A percentile compares a stretch with the other conserved stretches of the same genome.
phyloP scores from a whole-genome alignment of 495 filamentous ascomycete genomes.

The Saxophila tyrrhenica region DNA sequence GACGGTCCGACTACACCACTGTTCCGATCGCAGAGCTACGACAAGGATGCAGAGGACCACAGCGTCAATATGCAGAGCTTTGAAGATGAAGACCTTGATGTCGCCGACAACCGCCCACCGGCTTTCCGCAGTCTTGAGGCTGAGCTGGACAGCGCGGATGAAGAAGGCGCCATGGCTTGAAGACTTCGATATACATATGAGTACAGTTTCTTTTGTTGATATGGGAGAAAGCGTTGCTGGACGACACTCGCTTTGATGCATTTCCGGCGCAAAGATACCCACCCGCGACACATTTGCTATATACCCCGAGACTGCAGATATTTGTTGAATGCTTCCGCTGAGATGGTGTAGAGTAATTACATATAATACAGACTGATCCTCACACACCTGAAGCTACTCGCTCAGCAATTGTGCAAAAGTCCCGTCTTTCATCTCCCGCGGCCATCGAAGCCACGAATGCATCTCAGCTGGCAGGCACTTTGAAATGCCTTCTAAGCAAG shows the following conservation, averaged over 20 bases:
- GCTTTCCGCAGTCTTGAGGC: conserved; percentile 17
- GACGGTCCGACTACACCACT: conserved; percentile 58
- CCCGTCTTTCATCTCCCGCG: not conserved
- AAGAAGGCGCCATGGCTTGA: not conserved
- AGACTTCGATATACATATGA: not conserved
- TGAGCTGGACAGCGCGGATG: conserved; percentile 6
- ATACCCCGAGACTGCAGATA: not conserved
- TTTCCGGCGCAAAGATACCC: conserved; percentile 1
- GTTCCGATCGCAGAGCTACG: conserved; percentile 28
- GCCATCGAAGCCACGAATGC: not conserved
- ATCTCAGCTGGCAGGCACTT: not conserved
- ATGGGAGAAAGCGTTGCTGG: not conserved
- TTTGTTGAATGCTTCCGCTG: not conserved
- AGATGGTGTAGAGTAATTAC: not conserved
- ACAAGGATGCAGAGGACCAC: conserved; percentile 30
- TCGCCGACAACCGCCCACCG: conserved; percentile 11
- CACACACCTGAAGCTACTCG: not conserved
- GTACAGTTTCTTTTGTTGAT: not conserved
- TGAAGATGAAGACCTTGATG: conserved; percentile 15
- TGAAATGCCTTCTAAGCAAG: not conserved
- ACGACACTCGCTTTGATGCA: not conserved
- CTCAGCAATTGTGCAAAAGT: not conserved
- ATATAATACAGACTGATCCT: not conserved
- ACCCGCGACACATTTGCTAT: too few relatives aligned
- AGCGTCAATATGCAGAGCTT: conserved; percentile 7